These are phyloP conservation scores for Scedosporium apiospermum DNA, from an alignment of 2,329 filamentous ascomycete species.

Conservation along the genomic window DNA sequence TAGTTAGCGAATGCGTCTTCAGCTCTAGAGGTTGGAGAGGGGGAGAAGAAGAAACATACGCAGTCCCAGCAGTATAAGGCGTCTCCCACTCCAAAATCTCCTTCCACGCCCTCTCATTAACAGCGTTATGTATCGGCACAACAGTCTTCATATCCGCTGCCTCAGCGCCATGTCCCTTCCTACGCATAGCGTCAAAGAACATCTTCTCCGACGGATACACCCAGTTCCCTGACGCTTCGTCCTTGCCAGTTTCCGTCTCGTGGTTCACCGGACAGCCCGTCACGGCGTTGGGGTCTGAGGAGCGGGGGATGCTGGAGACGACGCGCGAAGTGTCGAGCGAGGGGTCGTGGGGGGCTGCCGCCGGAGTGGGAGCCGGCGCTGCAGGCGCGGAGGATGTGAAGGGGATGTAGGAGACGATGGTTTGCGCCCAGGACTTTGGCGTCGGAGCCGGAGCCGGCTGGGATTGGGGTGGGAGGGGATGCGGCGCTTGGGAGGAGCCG, in stretches of 20 bases:
- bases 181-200: slow-evolving; percentile 95
- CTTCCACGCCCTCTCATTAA: slow-evolving; percentile 92
- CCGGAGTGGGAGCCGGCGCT: slow-evolving; percentile 8
- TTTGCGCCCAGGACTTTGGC: slow-evolving; percentile 36
- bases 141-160: slow-evolving; percentile 79
- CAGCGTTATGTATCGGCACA: slow-evolving; percentile 95
- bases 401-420: slow-evolving; percentile 30
- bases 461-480: slow-evolving; percentile 22
- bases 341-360: slow-evolving; percentile 7
- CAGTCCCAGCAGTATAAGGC: slow-evolving; percentile 48
- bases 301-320: slow-evolving; percentile 70
- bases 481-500: slow-evolving; percentile 24
- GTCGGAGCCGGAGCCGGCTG: slow-evolving; percentile 23
- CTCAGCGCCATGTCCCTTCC: slow-evolving; percentile 69
- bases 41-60: slow-evolving; percentile 30
- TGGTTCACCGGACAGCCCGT: slow-evolving; percentile 52
- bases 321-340: slow-evolving; percentile 58
- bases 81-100: slow-evolving; percentile 87
- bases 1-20: slow-evolving; percentile 8
- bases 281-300: slow-evolving; percentile 28
- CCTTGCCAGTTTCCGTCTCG: slow-evolving; percentile 67
- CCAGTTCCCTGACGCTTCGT: slow-evolving; percentile 73
- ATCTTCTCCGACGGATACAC: slow-evolving; percentile 94
- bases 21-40: neutral
- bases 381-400: slow-evolving; percentile 23